A percentile compares a stretch with the other conserved stretches of the same genome.
These are phyloP conservation scores for Scutellaria minor DNA, from an alignment of 257 asterid genomes.

Conservation along the genomic window DNA sequence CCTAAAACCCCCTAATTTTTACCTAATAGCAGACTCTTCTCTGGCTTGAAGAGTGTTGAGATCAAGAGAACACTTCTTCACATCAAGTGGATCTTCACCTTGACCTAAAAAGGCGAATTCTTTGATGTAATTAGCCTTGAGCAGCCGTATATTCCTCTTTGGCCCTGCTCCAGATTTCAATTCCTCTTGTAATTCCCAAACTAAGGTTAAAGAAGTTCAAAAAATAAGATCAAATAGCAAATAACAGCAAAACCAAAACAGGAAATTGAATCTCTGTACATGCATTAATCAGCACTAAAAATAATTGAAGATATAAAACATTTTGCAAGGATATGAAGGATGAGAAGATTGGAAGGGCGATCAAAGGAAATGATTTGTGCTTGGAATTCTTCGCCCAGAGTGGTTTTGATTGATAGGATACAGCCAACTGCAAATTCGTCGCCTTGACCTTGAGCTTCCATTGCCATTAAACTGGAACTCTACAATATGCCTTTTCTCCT, in stretches of 20 bases:
- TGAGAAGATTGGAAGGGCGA: slow-evolving; percentile 88
- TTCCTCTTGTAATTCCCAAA: slow-evolving; percentile 72
- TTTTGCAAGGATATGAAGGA: slow-evolving; percentile 86
- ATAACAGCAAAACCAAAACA: not conserved
- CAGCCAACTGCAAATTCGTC: slow-evolving; percentile 94
- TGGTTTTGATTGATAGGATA: slow-evolving; percentile 76
- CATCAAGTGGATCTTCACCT: slow-evolving; percentile 89
- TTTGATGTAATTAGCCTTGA: slow-evolving; percentile 82
- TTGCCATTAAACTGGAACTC: slow-evolving; percentile 38
- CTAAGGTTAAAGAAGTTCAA: slow-evolving; percentile 52
- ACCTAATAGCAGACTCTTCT: slow-evolving; percentile 96
- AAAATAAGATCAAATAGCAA: not conserved
- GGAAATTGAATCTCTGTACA: not conserved
- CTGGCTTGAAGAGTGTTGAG: slow-evolving; percentile 71
- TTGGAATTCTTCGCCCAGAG: slow-evolving; percentile 90
- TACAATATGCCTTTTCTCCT: not conserved
- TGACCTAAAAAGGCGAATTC: slow-evolving; percentile 78
- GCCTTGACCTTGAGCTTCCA: slow-evolving; percentile 70
- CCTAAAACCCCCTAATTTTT: not conserved
- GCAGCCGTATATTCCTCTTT: slow-evolving; percentile 76
- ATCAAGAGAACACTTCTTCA: slow-evolving; percentile 76
- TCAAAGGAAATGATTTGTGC: slow-evolving; percentile 85
- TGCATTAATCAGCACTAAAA: not conserved
- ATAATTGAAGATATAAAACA: not conserved
- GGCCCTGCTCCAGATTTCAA: slow-evolving; percentile 70